These are phyloP conservation scores for Tolypocladium ovalisporum DNA, from an alignment of 2,329 filamentous ascomycete genomes.

Conservation along the genomic window DNA sequence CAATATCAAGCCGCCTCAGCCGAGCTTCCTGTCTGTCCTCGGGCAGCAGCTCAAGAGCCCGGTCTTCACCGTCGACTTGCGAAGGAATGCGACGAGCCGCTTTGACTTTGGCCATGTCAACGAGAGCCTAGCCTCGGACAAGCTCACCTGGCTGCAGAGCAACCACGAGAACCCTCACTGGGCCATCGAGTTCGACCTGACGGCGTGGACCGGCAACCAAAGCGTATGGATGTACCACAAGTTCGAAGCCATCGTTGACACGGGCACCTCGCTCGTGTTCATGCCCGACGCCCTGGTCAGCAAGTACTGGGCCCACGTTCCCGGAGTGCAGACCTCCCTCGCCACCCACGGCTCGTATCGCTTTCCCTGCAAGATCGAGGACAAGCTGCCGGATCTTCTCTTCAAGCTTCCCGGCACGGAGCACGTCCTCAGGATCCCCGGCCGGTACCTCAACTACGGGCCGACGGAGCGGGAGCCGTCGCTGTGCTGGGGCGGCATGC, in stretches of 20 bases:
- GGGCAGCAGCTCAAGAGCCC: slow-evolving; percentile 25
- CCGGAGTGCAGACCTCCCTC: slow-evolving; percentile 33
- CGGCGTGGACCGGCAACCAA: slow-evolving; percentile 30
- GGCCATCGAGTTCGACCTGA: slow-evolving; percentile 39
- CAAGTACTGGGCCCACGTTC: slow-evolving; percentile 48
- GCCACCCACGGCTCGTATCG: slow-evolving; percentile 43
- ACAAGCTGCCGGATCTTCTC: slow-evolving; percentile 45
- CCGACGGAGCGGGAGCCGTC: slow-evolving; percentile 33
- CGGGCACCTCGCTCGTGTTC: slow-evolving; percentile 57
- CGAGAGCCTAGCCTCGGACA: slow-evolving; percentile 22
- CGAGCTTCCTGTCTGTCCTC: slow-evolving; percentile 34
- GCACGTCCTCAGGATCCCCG: slow-evolving; percentile 41
- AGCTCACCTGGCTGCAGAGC: slow-evolving; percentile 31
- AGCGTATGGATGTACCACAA: slow-evolving; percentile 35
- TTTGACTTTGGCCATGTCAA: slow-evolving; percentile 43
- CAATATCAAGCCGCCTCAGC: slow-evolving; percentile 30
- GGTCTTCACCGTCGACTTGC: slow-evolving; percentile 39
- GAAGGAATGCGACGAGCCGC: slow-evolving; percentile 32
- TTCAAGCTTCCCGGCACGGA: slow-evolving; percentile 40
- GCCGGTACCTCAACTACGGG: slow-evolving; percentile 44
- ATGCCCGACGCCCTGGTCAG: slow-evolving; percentile 43
- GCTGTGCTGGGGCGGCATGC: slow-evolving; percentile 67
- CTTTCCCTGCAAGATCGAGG: slow-evolving; percentile 43
- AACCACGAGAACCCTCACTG: slow-evolving; percentile 23
- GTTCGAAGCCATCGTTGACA: slow-evolving; percentile 52